phyloP scores from a whole-genome alignment of 805 yeast species.

The Candida morakotiae region DNA sequence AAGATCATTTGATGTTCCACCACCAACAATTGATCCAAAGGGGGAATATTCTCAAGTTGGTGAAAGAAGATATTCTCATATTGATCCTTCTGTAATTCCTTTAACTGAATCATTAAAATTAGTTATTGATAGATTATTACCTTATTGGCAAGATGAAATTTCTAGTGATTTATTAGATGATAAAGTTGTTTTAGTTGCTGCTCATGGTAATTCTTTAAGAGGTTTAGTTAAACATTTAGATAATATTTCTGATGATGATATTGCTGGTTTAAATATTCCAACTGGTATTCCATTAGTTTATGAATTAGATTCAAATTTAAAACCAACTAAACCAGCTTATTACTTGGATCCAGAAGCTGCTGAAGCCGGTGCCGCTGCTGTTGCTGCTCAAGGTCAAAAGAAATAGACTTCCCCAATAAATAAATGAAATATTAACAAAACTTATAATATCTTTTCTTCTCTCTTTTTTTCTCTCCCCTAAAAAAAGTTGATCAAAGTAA shows the following conservation, averaged over 20 bases:
- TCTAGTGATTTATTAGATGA: conserved; percentile 78
- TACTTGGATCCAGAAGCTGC: conserved; percentile 99
- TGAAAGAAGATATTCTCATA: conserved; percentile 79
- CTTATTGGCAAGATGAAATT: conserved; percentile 94
- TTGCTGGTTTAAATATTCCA: conserved; percentile 94
- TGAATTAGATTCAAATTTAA: conserved; percentile 82
- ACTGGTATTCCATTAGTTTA: conserved; percentile 98
- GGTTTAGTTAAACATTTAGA: conserved; percentile 95
- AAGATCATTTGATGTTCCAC: conserved; percentile 96
- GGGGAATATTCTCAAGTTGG: conserved; percentile 80
- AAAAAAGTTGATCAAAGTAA: neutral
- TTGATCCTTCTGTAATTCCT: conserved; percentile 87
- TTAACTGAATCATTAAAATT: conserved; percentile 90
- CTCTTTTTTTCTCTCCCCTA: too few relatives aligned
- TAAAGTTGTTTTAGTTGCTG: conserved; percentile 90
- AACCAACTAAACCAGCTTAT: conserved; percentile 90
- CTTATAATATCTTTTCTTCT: too few relatives aligned
- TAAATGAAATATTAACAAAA: neutral
- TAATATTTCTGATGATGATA: conserved; percentile 85
- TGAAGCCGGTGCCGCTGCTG: conserved; percentile 99
- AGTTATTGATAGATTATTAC: conserved; percentile 93
- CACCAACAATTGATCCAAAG: conserved; percentile 77
- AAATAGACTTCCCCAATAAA: too few relatives aligned
- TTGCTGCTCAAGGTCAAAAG: conserved; percentile 85
- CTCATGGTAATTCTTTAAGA: conserved; percentile 98